Conservation (phyloP, 371 early-diverging fungal species). For the Syncephalastrum monosporum region DNA sequence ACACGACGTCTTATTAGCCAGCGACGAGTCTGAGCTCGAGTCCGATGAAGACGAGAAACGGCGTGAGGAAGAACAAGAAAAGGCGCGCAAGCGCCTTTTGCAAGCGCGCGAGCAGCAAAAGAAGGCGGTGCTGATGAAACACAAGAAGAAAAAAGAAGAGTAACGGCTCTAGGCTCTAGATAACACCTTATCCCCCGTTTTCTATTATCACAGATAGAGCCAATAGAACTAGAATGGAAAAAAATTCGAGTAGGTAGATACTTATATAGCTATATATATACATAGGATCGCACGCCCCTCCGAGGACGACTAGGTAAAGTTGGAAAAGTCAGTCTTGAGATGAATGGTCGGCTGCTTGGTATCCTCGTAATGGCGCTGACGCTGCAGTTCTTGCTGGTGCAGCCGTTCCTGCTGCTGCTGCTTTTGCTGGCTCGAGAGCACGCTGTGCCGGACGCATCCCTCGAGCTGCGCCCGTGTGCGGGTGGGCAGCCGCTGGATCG, state of each 20-base stretch:
- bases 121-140: too few relatives aligned
- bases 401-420: slow-evolving; percentile 34
- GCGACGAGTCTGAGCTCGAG: slow-evolving; percentile 62
- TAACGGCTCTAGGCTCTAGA: too few relatives aligned
- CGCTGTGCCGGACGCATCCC: slow-evolving; percentile 44
- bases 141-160: too few relatives aligned
- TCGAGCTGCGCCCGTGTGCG: slow-evolving; percentile 40
- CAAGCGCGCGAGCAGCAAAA: too few relatives aligned
- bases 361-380: slow-evolving; percentile 19
- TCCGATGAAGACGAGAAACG: slow-evolving; percentile 35
- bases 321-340: slow-evolving; percentile 55
- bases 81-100: slow-evolving; percentile 1
- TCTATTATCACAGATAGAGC: too few relatives aligned
- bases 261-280: too few relatives aligned
- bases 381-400: slow-evolving; percentile 27
- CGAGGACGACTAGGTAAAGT: slow-evolving; percentile 25
- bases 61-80: slow-evolving; percentile 21
- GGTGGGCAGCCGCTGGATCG: slow-evolving; percentile 26
- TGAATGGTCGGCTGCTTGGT: slow-evolving; percentile 50
- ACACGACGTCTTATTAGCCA: slow-evolving; percentile 42
- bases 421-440: slow-evolving; percentile 34
- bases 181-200: too few relatives aligned
- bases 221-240: neutral
- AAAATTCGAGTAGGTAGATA: too few relatives aligned
- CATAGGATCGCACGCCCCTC: neutral